Evolutionary conservation across 2,329 filamentous ascomycete genomes (phyloP), one percentile per base, ranked within the genome.

Genomic region (Clonostachys byssicola): DNA sequence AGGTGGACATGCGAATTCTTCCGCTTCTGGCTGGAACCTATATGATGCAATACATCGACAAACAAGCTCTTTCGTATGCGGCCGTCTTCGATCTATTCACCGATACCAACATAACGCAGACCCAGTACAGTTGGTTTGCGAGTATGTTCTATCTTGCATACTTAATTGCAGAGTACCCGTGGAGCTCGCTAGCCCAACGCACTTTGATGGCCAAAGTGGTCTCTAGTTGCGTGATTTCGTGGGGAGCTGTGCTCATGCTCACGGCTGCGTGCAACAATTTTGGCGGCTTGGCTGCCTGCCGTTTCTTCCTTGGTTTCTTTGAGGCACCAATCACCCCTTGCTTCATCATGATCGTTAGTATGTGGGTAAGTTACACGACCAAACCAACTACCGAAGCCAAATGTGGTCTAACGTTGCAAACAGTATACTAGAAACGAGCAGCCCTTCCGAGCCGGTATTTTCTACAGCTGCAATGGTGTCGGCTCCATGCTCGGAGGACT

Each of bases 131-230:
- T 42, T 80, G 77, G 75, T 67, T 79, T n/a, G 72, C 74, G 2
- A 74, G 68, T 18, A 73, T 80, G 5, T 81, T 80, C 56, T 81
- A 80, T 50, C 66, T 81, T n/a, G 76, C 62, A 9, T 71, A 70
- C 42, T 56, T 76, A 4, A 55, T 64, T 1, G 70, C 68, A 2
- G 71, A 75, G 39, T 68, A 66, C 17, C 66, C 65, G 0, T 65
- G 61, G 60, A 50, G 59, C 23, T 64, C 57, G 44, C 54, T 68
- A 1, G 64, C 61, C 0, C 65, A 68, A 45, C 60, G 62, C 46
- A 64, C 61, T 2, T 56, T 51, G 4, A 66, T 67, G 61, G 64
- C 55, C 17, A 65, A 64, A 49, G 61, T 68, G 4, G 59, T 67
- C 1, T 49, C 53, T 0, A 55, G 54, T 0, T 67, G 63, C 14